Evolutionary conservation across 179 eudicot genomes (phyloP).

Genomic region (Beta macrorhiza): DNA sequence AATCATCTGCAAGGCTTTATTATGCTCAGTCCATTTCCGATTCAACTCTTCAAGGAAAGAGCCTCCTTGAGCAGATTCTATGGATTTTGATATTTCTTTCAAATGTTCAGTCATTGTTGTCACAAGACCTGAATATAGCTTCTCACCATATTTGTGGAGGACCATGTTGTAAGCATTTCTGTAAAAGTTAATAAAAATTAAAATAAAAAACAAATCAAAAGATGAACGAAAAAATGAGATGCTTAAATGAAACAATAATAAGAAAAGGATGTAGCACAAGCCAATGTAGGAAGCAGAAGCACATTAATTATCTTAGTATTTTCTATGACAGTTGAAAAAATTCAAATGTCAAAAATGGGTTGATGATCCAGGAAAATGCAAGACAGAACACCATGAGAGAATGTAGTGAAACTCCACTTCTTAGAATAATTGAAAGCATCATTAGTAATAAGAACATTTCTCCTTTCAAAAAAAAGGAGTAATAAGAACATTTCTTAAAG

Average conservation of each 20-base stretch:
- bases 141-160: conserved; percentile 89
- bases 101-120: conserved; percentile 77
- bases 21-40: conserved; percentile 81
- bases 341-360: background rate
- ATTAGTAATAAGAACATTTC: background rate
- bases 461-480: too few relatives aligned
- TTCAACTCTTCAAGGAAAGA: conserved; percentile 85
- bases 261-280: conserved; percentile 1
- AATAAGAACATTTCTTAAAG: background rate
- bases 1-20: conserved; percentile 90
- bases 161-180: conserved; percentile 99
- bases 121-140: conserved; percentile 80
- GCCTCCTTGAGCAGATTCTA: conserved; percentile 82
- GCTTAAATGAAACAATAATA: conserved; percentile 3
- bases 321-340: too few relatives aligned
- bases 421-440: background rate
- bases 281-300: conserved; percentile 8
- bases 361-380: background rate
- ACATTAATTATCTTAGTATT: background rate
- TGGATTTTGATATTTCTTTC: conserved; percentile 60
- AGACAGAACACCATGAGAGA: background rate
- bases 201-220: background rate
- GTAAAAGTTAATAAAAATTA: conserved; percentile 14
- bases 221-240: conserved; percentile 7
- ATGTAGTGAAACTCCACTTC: background rate